Conservation (phyloP, 2,329 filamentous ascomycete species). For the Pseudocercospora musae region DNA sequence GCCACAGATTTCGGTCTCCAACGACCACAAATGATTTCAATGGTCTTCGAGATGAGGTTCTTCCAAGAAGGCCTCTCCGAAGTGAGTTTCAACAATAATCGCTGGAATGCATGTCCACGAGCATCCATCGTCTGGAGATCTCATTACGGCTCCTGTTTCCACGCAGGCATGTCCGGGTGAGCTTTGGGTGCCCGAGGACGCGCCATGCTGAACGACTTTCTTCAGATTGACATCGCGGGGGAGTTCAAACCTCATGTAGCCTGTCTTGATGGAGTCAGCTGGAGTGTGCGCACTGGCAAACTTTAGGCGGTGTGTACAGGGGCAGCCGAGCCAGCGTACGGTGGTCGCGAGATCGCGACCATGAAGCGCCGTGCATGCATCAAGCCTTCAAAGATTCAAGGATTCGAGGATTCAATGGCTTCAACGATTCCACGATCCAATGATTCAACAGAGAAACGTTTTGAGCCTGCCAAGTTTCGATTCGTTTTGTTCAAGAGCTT, state of each 20-base stretch:
- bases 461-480: not conserved
- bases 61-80: not conserved
- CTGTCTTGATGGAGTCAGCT: not conserved
- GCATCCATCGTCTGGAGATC: not conserved
- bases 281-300: constrained; percentile 4
- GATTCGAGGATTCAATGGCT: not conserved
- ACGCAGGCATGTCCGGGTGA: not conserved
- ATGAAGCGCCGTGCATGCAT: not conserved
- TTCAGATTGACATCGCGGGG: not conserved
- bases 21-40: not conserved
- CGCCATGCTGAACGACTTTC: constrained; percentile 1
- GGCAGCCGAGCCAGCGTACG: not conserved
- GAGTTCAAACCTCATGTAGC: not conserved
- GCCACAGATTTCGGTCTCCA: too few species aligned
- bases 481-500: not conserved
- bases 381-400: not conserved
- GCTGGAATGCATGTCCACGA: not conserved
- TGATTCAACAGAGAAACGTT: not conserved
- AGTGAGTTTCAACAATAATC: not conserved
- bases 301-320: not conserved
- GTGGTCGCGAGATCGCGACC: not conserved
- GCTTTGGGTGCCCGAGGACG: not conserved
- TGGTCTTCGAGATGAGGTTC: not conserved
- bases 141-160: not conserved
- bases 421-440: not conserved